Evolutionary conservation across 768 basidiomycete species (phyloP), one percentile per base, ranked within the genome.

Genomic region (Vararia minispora): DNA sequence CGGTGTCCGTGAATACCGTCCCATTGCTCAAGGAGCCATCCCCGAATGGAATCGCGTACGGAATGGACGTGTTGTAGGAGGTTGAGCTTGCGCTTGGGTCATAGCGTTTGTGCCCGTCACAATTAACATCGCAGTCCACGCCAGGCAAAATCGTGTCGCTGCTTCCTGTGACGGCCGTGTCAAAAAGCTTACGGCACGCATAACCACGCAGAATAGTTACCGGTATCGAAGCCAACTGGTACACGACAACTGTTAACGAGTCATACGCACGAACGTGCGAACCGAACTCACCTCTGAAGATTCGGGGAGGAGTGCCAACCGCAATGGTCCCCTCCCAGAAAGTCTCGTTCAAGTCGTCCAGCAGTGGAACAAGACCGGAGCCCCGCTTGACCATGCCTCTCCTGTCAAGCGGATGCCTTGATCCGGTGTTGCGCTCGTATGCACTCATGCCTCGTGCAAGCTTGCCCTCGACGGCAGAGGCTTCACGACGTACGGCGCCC

Each of bases 151-250:
- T 59, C 7, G 71, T 52, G 52, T 75, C 72, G n/a, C n/a, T n/a
- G n/a, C n/a, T n/a, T n/a, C n/a, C n/a, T n/a, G n/a, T n/a, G n/a
- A n/a, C n/a, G n/a, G n/a, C n/a, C n/a, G n/a, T n/a, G n/a, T n/a
- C n/a, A n/a, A n/a, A n/a, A n/a, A n/a, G n/a, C n/a, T n/a, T n/a
- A n/a, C n/a, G n/a, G n/a, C n/a, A n/a, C n/a, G n/a, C n/a, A n/a
- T n/a, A n/a, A n/a, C n/a, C n/a, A n/a, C n/a, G n/a, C n/a, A n/a
- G n/a, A n/a, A n/a, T n/a, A n/a, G n/a, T n/a, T n/a, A n/a, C n/a
- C n/a, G n/a, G n/a, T n/a, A 45, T 72, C 72, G 40, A 72, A 69
- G 48, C 69, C 68, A 28, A 73, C 68, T 67, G n/a, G n/a, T n/a
- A n/a, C n/a, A n/a, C n/a, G n/a, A n/a, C n/a, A n/a, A n/a, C n/a